A percentile compares a stretch with the other conserved stretches of the same genome.
These are phyloP conservation scores for Bruguiera sexangula DNA, from an alignment of 345 rosid species.

Conservation along the genomic window DNA sequence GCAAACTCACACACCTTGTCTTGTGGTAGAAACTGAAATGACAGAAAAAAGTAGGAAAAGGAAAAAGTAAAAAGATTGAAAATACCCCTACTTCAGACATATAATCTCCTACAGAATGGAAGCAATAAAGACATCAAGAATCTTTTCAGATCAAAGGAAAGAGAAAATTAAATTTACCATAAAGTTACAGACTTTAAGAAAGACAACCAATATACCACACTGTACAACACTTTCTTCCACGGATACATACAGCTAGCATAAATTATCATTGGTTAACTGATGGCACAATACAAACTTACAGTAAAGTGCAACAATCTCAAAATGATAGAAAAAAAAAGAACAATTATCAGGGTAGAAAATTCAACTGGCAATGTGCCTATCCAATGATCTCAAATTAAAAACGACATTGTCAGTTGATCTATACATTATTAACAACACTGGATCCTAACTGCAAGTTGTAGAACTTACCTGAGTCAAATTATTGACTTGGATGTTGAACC, in stretches of 20 bases:
- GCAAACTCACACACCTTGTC: conserved; percentile 96
- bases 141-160: neutral
- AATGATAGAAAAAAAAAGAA: neutral
- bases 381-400: neutral
- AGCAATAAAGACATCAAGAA: neutral
- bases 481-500: conserved; percentile 93
- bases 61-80: neutral
- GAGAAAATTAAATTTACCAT: neutral
- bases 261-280: too few species aligned
- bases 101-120: neutral
- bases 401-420: neutral
- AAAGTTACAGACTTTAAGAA: neutral
- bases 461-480: conserved; percentile 85
- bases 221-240: neutral
- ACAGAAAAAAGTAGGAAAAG: neutral
- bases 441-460: conserved; percentile 12
- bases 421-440: neutral
- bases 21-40: conserved; percentile 73
- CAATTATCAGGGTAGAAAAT: neutral
- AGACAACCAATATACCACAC: neutral
- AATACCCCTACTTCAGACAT: neutral
- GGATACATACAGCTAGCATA: neutral
- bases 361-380: neutral
- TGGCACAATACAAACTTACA: too few species aligned
- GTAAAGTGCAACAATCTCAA: neutral